These are phyloP conservation scores for Macrocybe gigantea DNA, from an alignment of 768 basidiomycete species.

Conservation along the genomic window DNA sequence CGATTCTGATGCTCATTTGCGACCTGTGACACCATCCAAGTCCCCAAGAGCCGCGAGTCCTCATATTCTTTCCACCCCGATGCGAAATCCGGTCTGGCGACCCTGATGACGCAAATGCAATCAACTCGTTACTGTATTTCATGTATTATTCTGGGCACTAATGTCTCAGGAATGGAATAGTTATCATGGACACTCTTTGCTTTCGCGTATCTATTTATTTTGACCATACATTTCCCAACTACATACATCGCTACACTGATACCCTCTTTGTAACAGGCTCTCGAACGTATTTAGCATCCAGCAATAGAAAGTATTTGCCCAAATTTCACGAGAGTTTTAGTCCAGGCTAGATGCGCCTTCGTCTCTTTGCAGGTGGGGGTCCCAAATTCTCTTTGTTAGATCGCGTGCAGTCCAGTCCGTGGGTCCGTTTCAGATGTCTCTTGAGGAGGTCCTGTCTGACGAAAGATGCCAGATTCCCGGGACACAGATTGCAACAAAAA, in stretches of 20 bases:
- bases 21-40: slow-evolving; percentile 66
- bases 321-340: too few species aligned
- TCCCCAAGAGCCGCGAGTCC: slow-evolving; percentile 32
- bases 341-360: too few species aligned
- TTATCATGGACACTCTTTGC: not conserved
- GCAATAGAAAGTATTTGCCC: too few species aligned
- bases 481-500: slow-evolving; percentile 52
- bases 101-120: slow-evolving; percentile 32
- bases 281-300: too few species aligned
- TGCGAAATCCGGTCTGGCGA: slow-evolving; percentile 58
- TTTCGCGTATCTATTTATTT: not conserved
- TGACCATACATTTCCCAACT: not conserved
- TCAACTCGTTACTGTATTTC: slow-evolving; percentile 7
- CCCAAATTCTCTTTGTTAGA: too few species aligned
- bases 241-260: too few species aligned
- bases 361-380: too few species aligned
- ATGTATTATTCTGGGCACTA: not conserved
- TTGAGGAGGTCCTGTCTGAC: slow-evolving; percentile 65
- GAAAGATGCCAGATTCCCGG: slow-evolving; percentile 41
- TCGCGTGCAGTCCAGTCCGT: slow-evolving; percentile 19
- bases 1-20: slow-evolving; percentile 49
- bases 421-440: slow-evolving; percentile 57
- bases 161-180: not conserved
- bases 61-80: slow-evolving; percentile 36
- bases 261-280: too few species aligned